Evolutionary conservation across 106 monocot species (phyloP), one percentile per base, ranked within the genome.

Genomic region (Narthecium ossifragum): DNA sequence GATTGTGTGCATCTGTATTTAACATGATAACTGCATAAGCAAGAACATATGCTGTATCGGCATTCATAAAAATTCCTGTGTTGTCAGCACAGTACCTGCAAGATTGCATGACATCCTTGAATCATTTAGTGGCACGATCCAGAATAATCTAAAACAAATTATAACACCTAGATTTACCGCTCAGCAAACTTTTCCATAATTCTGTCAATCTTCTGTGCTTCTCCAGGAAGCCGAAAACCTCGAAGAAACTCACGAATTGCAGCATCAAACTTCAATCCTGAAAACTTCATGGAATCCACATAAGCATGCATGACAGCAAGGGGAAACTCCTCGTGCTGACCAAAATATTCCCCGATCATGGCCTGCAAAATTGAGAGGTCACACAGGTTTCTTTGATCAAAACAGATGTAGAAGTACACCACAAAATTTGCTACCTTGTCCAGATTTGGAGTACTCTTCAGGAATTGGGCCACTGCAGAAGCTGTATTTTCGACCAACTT

Each of bases 161-260:
- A n/a, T n/a, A n/a, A n/a, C n/a, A n/a, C n/a, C n/a, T n/a, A n/a
- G n/a, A 55, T 21, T 50, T 88, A 96, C 90, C 98, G 78, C 60
- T 90, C 98, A 66, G 98, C 91, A 84, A 98, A 98, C 52, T 98
- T 98, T 69, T 98, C 98, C 87, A 98, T 98, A 60, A 98, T 88
- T 28, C 90, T 80, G 69, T 98, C 98, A 68, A 98, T 98, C 60
- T 98, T 98, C 59, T 98, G 98, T 55, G 98, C 98, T 84, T 98
- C 98, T 49, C 98, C 91, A 69, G 98, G 98, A 69, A 98, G 90
- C 17, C 81, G 67, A 57, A 98, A 98, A 25, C 90, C 98, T 71
- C 53, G 71, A 29, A 98, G 78, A 68, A 98, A 98, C 51, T 91
- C 86, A 74, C 98, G 83, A 52, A 98, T 91, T 66, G 98, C 90